Percentiles rank a stretch among this genome's conserved stretches.
Evolutionary conservation across 495 filamentous ascomycete genomes (phyloP).

Genomic region (Umbilicaria muhlenbergii): DNA sequence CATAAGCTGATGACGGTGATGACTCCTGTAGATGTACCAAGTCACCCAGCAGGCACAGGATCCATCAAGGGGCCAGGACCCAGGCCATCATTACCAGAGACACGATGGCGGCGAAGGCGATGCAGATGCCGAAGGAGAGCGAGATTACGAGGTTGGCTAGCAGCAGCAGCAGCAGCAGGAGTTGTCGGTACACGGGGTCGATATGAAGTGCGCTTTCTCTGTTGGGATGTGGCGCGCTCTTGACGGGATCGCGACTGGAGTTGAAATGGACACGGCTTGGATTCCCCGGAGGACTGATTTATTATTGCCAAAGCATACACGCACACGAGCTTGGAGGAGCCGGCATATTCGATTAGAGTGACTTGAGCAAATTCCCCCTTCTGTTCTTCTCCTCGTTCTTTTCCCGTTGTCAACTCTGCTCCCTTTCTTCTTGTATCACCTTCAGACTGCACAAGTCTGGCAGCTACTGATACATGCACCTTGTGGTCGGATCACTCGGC

Average conservation of each 20-base stretch:
- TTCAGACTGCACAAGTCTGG: not conserved
- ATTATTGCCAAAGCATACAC: not conserved
- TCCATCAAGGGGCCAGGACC: slow-evolving; percentile 22
- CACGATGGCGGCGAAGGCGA: slow-evolving; percentile 36
- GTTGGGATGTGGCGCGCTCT: not conserved
- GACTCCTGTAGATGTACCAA: slow-evolving; percentile 35
- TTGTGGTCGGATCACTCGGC: too few relatives aligned
- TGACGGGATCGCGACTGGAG: not conserved
- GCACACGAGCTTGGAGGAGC: not conserved
- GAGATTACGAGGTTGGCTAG: slow-evolving; percentile 37
- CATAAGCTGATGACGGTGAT: not conserved
- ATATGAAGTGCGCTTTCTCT: not conserved
- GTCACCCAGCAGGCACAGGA: slow-evolving; percentile 35
- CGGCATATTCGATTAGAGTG: not conserved
- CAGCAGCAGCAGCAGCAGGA: not conserved
- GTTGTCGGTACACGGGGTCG: not conserved
- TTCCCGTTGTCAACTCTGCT: slow-evolving; percentile 12
- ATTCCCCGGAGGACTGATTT: not conserved
- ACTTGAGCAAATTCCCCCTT: not conserved
- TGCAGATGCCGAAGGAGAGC: slow-evolving; percentile 42
- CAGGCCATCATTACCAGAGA: slow-evolving; percentile 23
- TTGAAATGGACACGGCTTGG: not conserved
- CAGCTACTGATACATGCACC: not conserved
- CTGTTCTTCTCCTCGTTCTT: slow-evolving; percentile 3
- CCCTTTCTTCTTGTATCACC: slow-evolving; percentile 6